phyloP scores from a whole-genome alignment of 345 rosid genomes.

The Brassica cretica region DNA sequence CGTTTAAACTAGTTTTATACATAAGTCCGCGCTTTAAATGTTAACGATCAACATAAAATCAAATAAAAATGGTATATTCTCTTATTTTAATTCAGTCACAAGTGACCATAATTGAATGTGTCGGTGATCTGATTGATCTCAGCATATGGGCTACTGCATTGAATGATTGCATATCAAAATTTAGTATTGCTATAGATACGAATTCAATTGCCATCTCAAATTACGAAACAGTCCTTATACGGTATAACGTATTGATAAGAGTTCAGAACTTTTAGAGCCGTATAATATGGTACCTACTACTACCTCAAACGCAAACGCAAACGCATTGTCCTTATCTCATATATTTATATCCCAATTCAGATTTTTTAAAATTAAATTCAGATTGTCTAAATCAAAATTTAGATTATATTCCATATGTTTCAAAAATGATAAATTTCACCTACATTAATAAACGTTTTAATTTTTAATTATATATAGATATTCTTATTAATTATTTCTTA shows the following conservation, averaged over 20 bases:
- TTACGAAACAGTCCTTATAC: not conserved
- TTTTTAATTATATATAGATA: too few species aligned
- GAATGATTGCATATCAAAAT: constrained; percentile 29
- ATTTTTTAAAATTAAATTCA: not conserved
- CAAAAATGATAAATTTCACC: too few species aligned
- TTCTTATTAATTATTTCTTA: too few species aligned
- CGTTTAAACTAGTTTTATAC: not conserved
- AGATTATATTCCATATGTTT: too few species aligned
- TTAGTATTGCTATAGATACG: not conserved
- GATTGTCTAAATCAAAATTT: not conserved
- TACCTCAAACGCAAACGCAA: constrained; percentile 12
- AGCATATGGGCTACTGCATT: constrained; percentile 35
- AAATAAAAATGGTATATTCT: not conserved
- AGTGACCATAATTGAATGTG: constrained; percentile 28
- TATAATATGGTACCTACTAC: constrained; percentile 13
- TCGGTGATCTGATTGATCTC: constrained; percentile 37
- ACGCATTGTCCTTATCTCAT: not conserved
- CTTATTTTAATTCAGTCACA: not conserved
- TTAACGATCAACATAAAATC: not conserved
- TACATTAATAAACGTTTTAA: too few species aligned
- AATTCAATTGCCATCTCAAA: not conserved
- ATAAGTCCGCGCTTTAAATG: not conserved
- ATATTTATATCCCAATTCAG: not conserved
- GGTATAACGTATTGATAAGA: not conserved
- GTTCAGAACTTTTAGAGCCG: not conserved